phyloP scores from a whole-genome alignment of 176 grass and related monocot genomes.

The Avena eriantha region DNA sequence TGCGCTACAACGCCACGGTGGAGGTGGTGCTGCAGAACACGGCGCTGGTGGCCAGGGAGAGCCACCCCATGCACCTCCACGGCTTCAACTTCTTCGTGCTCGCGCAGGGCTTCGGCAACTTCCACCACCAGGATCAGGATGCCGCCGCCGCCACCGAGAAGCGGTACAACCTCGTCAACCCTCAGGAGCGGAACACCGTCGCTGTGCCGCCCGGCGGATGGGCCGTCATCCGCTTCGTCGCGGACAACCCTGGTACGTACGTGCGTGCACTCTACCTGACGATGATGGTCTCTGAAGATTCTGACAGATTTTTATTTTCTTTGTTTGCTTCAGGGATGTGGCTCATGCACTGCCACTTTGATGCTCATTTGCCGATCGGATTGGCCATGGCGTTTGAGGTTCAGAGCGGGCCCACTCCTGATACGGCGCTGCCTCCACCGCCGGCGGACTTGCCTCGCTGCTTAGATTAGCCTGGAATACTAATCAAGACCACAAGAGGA shows the following conservation, averaged over 20 bases:
- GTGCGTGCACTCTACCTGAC: too few relatives aligned
- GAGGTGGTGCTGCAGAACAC: constrained; percentile 81
- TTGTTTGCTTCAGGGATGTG: constrained; percentile 53
- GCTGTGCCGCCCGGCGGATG: constrained; percentile 64
- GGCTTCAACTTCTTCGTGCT: constrained; percentile 72
- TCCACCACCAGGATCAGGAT: neutral
- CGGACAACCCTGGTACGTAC: constrained; percentile 66
- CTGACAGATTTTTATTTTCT: neutral
- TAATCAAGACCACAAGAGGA: neutral
- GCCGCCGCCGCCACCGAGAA: neutral
- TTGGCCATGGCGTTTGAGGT: constrained; percentile 64
- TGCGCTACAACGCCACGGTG: constrained; percentile 61
- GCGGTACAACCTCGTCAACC: constrained; percentile 59
- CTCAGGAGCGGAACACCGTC: constrained; percentile 71
- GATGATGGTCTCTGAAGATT: neutral
- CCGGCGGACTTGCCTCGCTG: constrained; percentile 54
- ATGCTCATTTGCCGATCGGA: constrained; percentile 55
- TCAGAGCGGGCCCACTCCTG: constrained; percentile 52
- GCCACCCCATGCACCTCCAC: constrained; percentile 76
- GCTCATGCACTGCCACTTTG: constrained; percentile 78
- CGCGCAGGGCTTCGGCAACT: constrained; percentile 75
- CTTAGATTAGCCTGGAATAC: neutral
- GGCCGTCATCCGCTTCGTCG: constrained; percentile 76
- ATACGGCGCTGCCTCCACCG: constrained; percentile 39
- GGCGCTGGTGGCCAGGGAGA: constrained; percentile 61